These are phyloP conservation scores for Plectosphaerella plurivora DNA, from an alignment of 2,329 filamentous ascomycete species.

Conservation along the genomic window DNA sequence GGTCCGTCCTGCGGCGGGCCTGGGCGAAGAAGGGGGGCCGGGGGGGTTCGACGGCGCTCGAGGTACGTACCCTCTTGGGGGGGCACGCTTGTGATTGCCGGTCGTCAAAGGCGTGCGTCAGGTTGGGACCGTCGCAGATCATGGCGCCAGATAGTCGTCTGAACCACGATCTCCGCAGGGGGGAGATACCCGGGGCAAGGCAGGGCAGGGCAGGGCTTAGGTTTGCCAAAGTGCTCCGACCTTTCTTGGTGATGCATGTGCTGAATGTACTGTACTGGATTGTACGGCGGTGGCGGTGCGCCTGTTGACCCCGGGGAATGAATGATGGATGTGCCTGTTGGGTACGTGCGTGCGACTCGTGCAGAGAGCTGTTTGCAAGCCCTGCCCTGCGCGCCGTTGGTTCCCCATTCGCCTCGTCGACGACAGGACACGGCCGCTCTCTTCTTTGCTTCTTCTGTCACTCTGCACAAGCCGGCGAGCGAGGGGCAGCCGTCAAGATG, in stretches of 20 bases:
- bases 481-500: no score
- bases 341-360: no score
- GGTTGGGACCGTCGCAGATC: conserved; percentile 28
- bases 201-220: conserved; percentile 12
- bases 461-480: no score
- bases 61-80: neutral
- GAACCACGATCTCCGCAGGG: conserved; percentile 35
- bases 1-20: conserved; percentile 8
- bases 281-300: no score
- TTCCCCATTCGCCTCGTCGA: no score
- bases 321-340: no score
- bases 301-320: no score
- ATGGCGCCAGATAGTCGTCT: conserved; percentile 35
- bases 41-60: conserved; percentile 1
- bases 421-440: no score
- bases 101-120: conserved; percentile 23
- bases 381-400: no score
- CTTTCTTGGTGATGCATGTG: neutral
- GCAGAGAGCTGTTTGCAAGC: no score
- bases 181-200: conserved; percentile 12
- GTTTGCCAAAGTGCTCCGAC: conserved; percentile 10
- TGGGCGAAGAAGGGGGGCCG: neutral
- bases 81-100: conserved; percentile 13
- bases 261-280: no score
- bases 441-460: no score